A percentile compares a stretch with the other conserved stretches of the same genome.
Conservation (phyloP, 2,329 filamentous ascomycete genomes). For the Fusarium clavum region DNA sequence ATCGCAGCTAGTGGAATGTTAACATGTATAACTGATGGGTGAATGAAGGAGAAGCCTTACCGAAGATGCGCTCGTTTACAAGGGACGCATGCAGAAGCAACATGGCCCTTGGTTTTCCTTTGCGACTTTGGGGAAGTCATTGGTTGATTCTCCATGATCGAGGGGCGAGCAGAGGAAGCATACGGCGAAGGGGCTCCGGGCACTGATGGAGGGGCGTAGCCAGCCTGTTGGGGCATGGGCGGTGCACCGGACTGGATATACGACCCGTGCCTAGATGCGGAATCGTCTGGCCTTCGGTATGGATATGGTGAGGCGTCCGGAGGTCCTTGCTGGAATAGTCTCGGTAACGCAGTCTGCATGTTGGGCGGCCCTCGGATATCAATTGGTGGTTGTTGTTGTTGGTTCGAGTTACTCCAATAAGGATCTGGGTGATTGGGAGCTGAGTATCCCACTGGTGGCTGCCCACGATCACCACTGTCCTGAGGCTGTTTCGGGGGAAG, state of each 20-base stretch:
- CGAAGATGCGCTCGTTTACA: conserved; percentile 86
- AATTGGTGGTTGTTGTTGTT: conserved; percentile 35
- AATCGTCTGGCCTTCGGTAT: conserved; percentile 45
- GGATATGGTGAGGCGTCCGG: conserved; percentile 40
- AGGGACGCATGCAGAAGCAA: conserved; percentile 85
- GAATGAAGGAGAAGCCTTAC: conserved; percentile 53
- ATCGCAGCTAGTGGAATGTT: conserved; percentile 63
- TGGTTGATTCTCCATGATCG: conserved; percentile 58
- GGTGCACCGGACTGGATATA: conserved; percentile 40
- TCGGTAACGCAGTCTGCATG: conserved; percentile 44
- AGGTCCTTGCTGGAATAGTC: conserved; percentile 47
- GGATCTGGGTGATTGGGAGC: conserved; percentile 60
- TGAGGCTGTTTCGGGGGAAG: conserved; percentile 68
- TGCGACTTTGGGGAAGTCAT: conserved; percentile 70
- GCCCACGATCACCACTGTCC: conserved; percentile 67
- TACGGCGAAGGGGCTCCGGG: conserved; percentile 38
- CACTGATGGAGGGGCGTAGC: conserved; percentile 39
- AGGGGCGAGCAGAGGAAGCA: conserved; percentile 48
- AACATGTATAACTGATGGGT: conserved; percentile 8
- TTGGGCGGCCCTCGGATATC: conserved; percentile 42
- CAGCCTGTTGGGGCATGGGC: conserved; percentile 34
- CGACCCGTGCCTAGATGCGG: conserved; percentile 41
- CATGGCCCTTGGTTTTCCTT: conserved; percentile 81
- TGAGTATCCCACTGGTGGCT: conserved; percentile 57
- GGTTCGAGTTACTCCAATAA: conserved; percentile 57